A percentile compares a stretch with the other conserved stretches of the same genome.
These are phyloP conservation scores for Cymbopogon citratus DNA, from an alignment of 176 grass and related monocot genomes.

Conservation along the genomic window DNA sequence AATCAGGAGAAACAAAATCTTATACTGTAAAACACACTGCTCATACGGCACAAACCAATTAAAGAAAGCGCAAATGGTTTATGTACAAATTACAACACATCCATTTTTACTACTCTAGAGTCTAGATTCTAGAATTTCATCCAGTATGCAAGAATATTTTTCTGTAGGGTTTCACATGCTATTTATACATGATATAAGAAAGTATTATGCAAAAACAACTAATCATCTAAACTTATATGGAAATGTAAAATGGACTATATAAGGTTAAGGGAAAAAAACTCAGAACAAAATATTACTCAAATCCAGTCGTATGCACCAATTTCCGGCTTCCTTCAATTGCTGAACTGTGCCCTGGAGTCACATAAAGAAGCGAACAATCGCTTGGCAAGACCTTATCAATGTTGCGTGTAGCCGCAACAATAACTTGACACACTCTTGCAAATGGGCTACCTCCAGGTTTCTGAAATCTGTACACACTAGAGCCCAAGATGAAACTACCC, in stretches of 20 bases:
- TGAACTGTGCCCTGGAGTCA: slow-evolving; percentile 47
- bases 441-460: slow-evolving; percentile 83
- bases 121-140: background rate
- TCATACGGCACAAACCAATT: background rate
- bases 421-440: slow-evolving; percentile 58
- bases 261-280: background rate
- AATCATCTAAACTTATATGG: background rate
- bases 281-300: slow-evolving; percentile 29
- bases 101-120: background rate
- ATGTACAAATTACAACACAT: slow-evolving; percentile 6
- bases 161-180: background rate
- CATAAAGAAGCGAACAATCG: slow-evolving; percentile 71
- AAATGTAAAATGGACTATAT: background rate
- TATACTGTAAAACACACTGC: background rate
- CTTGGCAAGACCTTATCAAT: slow-evolving; percentile 38
- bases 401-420: slow-evolving; percentile 51
- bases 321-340: slow-evolving; percentile 48
- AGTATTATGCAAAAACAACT: background rate
- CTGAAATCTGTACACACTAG: slow-evolving; percentile 69
- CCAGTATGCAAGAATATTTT: background rate
- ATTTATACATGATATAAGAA: background rate
- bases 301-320: slow-evolving; percentile 42
- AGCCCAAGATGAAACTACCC: slow-evolving; percentile 54
- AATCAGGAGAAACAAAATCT: background rate
- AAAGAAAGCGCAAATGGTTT: background rate